Conservation (phyloP, 129 eudicot genomes). For the Chrysanthemum seticuspe region DNA sequence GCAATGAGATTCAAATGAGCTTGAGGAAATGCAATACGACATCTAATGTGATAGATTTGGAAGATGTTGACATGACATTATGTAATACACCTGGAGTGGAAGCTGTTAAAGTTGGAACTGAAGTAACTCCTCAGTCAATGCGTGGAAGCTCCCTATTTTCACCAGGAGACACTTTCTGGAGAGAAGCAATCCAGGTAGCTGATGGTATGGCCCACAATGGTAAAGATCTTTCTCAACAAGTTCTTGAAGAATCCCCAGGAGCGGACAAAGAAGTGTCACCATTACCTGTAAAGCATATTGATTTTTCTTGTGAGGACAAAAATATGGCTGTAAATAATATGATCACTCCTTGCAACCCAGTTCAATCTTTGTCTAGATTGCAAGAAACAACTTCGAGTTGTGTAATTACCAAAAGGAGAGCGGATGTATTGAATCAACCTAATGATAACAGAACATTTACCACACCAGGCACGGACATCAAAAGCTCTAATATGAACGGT, state of each 20-base stretch:
- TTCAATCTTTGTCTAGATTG: slow-evolving; percentile 27
- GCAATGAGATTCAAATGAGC: slow-evolving; percentile 36
- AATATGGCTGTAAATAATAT: slow-evolving; percentile 29
- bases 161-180: slow-evolving; percentile 97
- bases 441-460: slow-evolving; percentile 28
- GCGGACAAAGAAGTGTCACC: slow-evolving; percentile 68
- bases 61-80: slow-evolving; percentile 27
- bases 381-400: slow-evolving; percentile 33
- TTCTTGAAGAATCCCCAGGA: no score
- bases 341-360: slow-evolving; percentile 24
- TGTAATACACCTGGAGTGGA: slow-evolving; percentile 58
- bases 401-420: slow-evolving; percentile 33
- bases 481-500: slow-evolving; percentile 11
- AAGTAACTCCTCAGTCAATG: slow-evolving; percentile 75
- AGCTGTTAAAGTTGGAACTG: slow-evolving; percentile 34
- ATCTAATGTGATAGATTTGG: slow-evolving; percentile 3
- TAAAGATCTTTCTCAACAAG: slow-evolving; percentile 5
- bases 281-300: slow-evolving; percentile 87
- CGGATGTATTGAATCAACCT: slow-evolving; percentile 22
- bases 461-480: slow-evolving; percentile 40
- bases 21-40: slow-evolving; percentile 63
- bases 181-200: slow-evolving; percentile 86
- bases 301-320: slow-evolving; percentile 72
- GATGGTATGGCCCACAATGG: slow-evolving; percentile 53
- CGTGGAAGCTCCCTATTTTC: slow-evolving; percentile 81